Evolutionary conservation across 345 rosid genomes (phyloP), one percentile per base, ranked within the genome.

Genomic region (Anacardium occidentale): DNA sequence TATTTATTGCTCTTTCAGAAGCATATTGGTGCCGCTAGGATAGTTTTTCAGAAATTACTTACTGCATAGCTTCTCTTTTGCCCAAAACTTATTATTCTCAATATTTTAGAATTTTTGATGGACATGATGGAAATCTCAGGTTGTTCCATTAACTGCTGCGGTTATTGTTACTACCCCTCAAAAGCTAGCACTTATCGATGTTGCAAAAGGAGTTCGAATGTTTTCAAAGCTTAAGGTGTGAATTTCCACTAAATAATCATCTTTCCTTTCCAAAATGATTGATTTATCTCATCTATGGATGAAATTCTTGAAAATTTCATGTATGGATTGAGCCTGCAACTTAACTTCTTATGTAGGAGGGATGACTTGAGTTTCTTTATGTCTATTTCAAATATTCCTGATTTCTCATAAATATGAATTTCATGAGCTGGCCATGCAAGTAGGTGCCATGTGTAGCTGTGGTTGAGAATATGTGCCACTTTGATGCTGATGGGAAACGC

Each of bases 121-220:
- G 18, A 57, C 40, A 18, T 47, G 58, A 64, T 64, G 62, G 69
- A 63, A 73, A 32, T 83, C 75, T 69, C 89, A 93, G 98, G 96
- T 93, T 60, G 97, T 91, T 17, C 98, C 97, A 57, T 75, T 94
- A 67, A 90, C 96, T 71, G 97, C 98, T 70, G 97, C 98, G 1
- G 97, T 94, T 50, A 91, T 94, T 66, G 98, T 94, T 25, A 94
- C 98, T 71, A 94, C 98, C 66, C 98, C 98, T 32, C 98, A 94
- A 79, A 94, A 91, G 84, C 82, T 94, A 71, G 94, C 98, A 10
- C 90, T 94, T 76, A 91, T 94, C 5, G 98, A 94, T 77, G 97
- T 94, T 74, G 98, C 98, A 24, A 91, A 94, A 82, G 98, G 98
- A 74, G 97, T 94, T 68, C 91, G 93, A 47, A 94, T 94, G 98